A percentile compares a stretch with the other conserved stretches of the same genome.
phyloP scores from a whole-genome alignment of 495 filamentous ascomycete species.

The Aspergillus mulundensis region DNA sequence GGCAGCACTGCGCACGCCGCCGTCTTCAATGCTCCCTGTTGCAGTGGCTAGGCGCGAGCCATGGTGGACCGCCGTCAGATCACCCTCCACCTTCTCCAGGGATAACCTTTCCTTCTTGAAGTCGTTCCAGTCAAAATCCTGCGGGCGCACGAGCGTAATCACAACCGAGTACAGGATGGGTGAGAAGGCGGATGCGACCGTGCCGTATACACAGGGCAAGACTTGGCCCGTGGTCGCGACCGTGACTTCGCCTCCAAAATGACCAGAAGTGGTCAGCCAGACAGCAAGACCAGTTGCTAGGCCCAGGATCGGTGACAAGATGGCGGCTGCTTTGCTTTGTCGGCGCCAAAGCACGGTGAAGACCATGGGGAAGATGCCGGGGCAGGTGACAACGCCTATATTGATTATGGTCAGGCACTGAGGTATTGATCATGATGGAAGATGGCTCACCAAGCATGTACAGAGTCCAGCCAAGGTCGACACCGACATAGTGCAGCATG shows the following conservation, averaged over 20 bases:
- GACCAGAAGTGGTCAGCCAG: constrained; percentile 36
- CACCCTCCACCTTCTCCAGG: background rate
- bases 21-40: background rate
- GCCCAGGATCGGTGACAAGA: constrained; percentile 32
- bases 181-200: constrained; percentile 20
- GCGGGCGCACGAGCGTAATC: constrained; percentile 8
- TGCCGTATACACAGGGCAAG: constrained; percentile 32
- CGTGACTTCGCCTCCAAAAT: constrained; percentile 31
- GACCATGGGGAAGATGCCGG: constrained; percentile 31
- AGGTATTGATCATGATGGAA: background rate
- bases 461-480: constrained; percentile 11
- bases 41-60: constrained; percentile 7
- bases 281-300: constrained; percentile 34
- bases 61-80: background rate
- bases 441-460: constrained; percentile 8
- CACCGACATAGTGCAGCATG: constrained; percentile 9
- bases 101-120: background rate
- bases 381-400: constrained; percentile 4
- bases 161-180: constrained; percentile 14
- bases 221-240: constrained; percentile 31
- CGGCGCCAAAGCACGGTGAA: constrained; percentile 38
- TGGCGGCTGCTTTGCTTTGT: constrained; percentile 30
- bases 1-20: background rate
- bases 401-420: background rate
- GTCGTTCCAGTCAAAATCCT: constrained; percentile 24